phyloP scores from a whole-genome alignment of 768 basidiomycete genomes.

The Cytidiella melzeri region DNA sequence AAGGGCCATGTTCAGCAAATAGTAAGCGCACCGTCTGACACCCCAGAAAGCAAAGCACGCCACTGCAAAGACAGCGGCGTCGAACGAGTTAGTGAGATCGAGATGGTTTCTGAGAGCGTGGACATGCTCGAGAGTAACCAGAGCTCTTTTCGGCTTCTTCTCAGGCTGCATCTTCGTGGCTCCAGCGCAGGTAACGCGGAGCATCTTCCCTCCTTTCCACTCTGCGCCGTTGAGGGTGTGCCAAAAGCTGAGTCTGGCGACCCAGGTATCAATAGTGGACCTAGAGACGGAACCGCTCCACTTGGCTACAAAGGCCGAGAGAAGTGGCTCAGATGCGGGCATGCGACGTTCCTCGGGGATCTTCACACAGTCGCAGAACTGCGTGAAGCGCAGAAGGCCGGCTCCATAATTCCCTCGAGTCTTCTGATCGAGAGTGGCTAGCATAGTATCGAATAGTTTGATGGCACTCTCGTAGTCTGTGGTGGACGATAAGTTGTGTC shows the following conservation, averaged over 20 bases:
- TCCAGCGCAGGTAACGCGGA: constrained; percentile 6
- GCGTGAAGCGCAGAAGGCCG: constrained; percentile 27
- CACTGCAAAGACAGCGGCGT: constrained; percentile 32
- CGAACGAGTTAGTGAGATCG: constrained; percentile 20
- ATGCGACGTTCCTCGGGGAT: constrained; percentile 26
- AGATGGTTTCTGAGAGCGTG: constrained; percentile 29
- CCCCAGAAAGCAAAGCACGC: constrained; percentile 31
- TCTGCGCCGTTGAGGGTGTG: constrained; percentile 29
- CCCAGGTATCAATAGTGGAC: constrained; percentile 27
- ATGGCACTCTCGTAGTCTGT: no score
- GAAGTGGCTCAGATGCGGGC: constrained; percentile 24
- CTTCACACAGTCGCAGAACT: constrained; percentile 30
- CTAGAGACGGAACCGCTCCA: constrained; percentile 5
- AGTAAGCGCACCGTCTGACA: no score
- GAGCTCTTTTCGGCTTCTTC: constrained; percentile 4
- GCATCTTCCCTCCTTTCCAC: constrained; percentile 28
- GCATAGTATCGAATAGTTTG: no score
- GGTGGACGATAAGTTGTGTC: no score
- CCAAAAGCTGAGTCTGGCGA: constrained; percentile 32
- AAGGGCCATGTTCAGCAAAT: no score
- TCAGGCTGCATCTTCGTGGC: constrained; percentile 19
- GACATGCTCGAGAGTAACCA: background rate
- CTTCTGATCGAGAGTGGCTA: no score
- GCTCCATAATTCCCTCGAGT: constrained; percentile 24
- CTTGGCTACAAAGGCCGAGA: constrained; percentile 24